Base-by-base conservation (phyloP, 2,329 filamentous ascomycete species). In the Fusarium sp. region DNA sequence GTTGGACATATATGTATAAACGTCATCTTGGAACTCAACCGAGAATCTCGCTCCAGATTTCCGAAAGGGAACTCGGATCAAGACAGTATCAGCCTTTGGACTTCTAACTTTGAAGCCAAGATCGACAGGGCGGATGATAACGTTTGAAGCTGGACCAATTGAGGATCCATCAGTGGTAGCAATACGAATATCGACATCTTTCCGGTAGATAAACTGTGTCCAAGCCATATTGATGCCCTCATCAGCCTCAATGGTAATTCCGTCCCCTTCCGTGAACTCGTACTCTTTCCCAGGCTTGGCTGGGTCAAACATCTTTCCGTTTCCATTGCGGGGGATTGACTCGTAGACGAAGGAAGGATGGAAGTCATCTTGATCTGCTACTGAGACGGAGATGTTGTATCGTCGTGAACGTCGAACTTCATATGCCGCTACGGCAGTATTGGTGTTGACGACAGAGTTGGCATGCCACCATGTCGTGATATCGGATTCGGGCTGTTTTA, bases 401-500 rank as follows among this genome's bases (percentile, higher is more conserved):
- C 27, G n/a, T 14, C 38, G 15, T 26, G 52, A 55, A 3, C 38
- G 27, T 0, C 52, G 37, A 3, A 46, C 38, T 30, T 46, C 12
- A 12, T 33, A 38, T 14, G 52, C 27, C 8, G 52, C 52, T 6
- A 55, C 38, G 1, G 38, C 32, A 1, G 52, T n/a, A 23, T 55
- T 33, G 20, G 38, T 33, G 17, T 55, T 55, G 17, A 55, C 5
- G 17, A 33, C n/a, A 3, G 52, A 46, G 1, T 33, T 46, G 1
- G 26, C 52, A 17, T 55, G 52, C 52, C 52, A 55, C 52, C 38
- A 55, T 17, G 27, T 46, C 3, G 38, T 55, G 1, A 55, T 12
- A 26, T 15, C 17, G 1, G 27, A 18, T 5, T 33, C n/a, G 6
- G 9, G 7, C 0, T 5, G 12, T 2, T 7, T 15, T 1, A 33